Percentiles rank a stretch among this genome's conserved stretches.
These are phyloP conservation scores for Megacollybia marginata DNA, from an alignment of 768 basidiomycete species.

Conservation along the genomic window DNA sequence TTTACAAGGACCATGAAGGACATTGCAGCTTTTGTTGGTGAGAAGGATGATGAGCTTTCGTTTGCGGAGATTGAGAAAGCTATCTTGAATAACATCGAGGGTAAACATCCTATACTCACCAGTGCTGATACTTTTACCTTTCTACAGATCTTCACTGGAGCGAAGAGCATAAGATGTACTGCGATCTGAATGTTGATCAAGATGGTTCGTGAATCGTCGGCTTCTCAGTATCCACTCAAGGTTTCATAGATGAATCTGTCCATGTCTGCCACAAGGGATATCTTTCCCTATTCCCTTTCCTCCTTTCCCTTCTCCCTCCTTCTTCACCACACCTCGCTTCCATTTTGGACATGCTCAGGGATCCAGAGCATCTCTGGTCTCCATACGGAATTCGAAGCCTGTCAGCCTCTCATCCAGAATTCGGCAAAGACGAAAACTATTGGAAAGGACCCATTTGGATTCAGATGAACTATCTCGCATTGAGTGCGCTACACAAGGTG, in stretches of 20 bases:
- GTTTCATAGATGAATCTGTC: constrained; percentile 72
- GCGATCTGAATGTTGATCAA: constrained; percentile 77
- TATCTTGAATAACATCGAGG: constrained; percentile 79
- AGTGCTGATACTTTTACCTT: not conserved
- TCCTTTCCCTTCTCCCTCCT: constrained; percentile 72
- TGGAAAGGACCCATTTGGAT: constrained; percentile 98
- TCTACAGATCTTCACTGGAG: constrained; percentile 85
- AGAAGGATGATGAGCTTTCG: constrained; percentile 74
- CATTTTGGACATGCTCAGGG: constrained; percentile 73
- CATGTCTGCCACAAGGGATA: constrained; percentile 91
- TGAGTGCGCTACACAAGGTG: constrained; percentile 75
- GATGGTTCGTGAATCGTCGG: constrained; percentile 48
- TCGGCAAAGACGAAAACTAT: constrained; percentile 91
- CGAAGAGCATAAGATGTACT: constrained; percentile 86
- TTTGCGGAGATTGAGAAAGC: constrained; percentile 74
- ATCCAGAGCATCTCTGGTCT: constrained; percentile 88
- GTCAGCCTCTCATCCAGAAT: constrained; percentile 82
- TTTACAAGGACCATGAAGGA: constrained; percentile 91
- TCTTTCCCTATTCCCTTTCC: constrained; percentile 88
- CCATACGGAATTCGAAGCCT: constrained; percentile 84
- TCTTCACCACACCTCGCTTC: constrained; percentile 73
- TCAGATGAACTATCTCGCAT: constrained; percentile 92
- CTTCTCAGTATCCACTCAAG: constrained; percentile 2
- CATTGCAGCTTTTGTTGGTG: constrained; percentile 80
- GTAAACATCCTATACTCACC: constrained; percentile 28